Evolutionary conservation across 2,329 filamentous ascomycete genomes (phyloP).

Genomic region (Ascochyta fabae): DNA sequence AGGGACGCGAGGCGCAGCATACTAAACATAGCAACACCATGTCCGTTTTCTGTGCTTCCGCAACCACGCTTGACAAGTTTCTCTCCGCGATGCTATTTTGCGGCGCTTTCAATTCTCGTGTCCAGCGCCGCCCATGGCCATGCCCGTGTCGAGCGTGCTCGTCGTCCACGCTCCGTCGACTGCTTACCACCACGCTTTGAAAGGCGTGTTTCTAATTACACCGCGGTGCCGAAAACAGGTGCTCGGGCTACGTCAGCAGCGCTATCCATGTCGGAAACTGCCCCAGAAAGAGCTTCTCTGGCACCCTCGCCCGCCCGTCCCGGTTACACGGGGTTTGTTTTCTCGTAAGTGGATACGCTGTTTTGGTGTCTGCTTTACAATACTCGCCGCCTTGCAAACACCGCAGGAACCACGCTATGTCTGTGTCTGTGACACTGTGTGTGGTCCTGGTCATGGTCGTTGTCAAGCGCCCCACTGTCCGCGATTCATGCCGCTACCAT

Average conservation of each 20-base stretch:
- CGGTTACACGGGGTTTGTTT: constrained; percentile 1
- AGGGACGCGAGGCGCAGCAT: constrained; percentile 42
- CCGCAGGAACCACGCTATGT: constrained; percentile 5
- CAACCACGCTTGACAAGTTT: constrained; percentile 20
- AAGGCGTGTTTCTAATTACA: constrained; percentile 14
- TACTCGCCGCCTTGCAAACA: background rate
- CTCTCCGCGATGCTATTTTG: constrained; percentile 26
- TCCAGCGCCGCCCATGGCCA: constrained; percentile 17
- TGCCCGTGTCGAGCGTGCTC: constrained; percentile 5
- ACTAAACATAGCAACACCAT: constrained; percentile 45
- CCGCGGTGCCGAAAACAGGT: constrained; percentile 8
- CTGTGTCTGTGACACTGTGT: background rate
- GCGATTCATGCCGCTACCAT: constrained; percentile 16
- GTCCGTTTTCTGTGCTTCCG: constrained; percentile 24
- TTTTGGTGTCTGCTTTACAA: constrained; percentile 1
- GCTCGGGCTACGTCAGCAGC: constrained; percentile 16
- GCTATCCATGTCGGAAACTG: constrained; percentile 3
- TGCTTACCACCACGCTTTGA: background rate
- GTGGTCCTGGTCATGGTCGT: background rate
- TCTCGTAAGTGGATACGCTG: background rate
- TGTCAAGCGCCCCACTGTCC: constrained; percentile 13
- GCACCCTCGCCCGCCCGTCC: constrained; percentile 1
- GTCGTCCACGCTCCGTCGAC: background rate
- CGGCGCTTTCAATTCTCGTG: constrained; percentile 22
- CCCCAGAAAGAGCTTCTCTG: background rate